These are phyloP conservation scores for Begonia masoniana DNA, from an alignment of 306 rosid genomes.

Conservation along the genomic window DNA sequence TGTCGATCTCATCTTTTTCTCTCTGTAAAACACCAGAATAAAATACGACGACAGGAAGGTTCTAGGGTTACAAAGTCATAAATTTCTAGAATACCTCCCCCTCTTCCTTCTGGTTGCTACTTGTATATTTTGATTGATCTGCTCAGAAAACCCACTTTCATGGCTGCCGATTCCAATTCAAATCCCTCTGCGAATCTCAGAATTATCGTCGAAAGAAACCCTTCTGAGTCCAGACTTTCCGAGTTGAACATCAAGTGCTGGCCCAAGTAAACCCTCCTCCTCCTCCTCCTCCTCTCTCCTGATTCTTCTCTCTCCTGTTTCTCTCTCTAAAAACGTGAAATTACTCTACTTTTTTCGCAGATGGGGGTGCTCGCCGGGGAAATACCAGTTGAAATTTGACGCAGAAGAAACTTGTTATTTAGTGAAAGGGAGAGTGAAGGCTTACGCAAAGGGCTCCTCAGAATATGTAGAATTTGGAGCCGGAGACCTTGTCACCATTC, in stretches of 20 bases:
- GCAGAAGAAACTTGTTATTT: conserved; percentile 91
- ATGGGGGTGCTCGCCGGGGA: conserved; percentile 99
- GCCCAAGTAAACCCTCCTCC: conserved; percentile 58
- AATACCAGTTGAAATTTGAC: conserved; percentile 77
- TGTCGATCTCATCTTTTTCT: too few species aligned
- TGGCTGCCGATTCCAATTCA: conserved; percentile 53
- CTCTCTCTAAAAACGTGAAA: too few species aligned
- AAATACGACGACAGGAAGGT: too few species aligned
- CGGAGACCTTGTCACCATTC: conserved; percentile 81
- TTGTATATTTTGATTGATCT: too few species aligned
- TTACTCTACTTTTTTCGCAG: conserved; percentile 11
- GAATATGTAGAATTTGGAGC: conserved; percentile 89
- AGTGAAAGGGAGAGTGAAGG: conserved; percentile 86
- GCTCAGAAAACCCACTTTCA: conserved; percentile 6
- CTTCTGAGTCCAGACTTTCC: conserved; percentile 57
- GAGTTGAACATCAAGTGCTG: conserved; percentile 80
- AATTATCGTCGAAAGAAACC: conserved; percentile 67
- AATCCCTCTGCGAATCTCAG: conserved; percentile 21
- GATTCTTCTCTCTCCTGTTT: not conserved
- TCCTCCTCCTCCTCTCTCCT: not conserved
- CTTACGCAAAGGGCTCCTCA: conserved; percentile 62
- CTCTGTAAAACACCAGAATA: too few species aligned
- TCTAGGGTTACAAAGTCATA: too few species aligned
- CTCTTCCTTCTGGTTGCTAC: not conserved
- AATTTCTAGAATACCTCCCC: not conserved